phyloP scores from a whole-genome alignment of 2,329 filamentous ascomycete genomes.

The Penicillium sp. region DNA sequence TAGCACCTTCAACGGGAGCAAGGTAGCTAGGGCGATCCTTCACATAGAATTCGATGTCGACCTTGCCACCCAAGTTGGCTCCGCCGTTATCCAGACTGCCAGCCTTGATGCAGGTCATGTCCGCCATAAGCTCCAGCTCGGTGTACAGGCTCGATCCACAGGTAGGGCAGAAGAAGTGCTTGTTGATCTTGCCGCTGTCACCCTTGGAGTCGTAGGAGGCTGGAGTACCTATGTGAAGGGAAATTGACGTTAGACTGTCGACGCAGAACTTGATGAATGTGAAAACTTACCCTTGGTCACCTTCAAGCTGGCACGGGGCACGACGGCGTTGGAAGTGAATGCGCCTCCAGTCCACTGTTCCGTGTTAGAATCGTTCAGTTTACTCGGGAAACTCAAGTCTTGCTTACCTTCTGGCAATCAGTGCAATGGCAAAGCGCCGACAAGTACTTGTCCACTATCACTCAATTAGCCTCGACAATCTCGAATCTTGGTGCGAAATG shows the following conservation, averaged over 20 bases:
- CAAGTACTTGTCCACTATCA: slow-evolving; percentile 40
- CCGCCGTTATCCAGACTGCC: slow-evolving; percentile 52
- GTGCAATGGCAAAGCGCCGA: slow-evolving; percentile 54
- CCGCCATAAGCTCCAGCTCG: slow-evolving; percentile 54
- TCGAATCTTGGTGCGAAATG: not conserved
- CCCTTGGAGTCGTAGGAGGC: slow-evolving; percentile 50
- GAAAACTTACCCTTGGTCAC: slow-evolving; percentile 48
- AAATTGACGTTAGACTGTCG: not conserved
- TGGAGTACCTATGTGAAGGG: slow-evolving; percentile 40
- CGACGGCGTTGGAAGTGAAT: slow-evolving; percentile 55
- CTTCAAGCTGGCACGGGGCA: slow-evolving; percentile 48
- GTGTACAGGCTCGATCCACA: slow-evolving; percentile 55
- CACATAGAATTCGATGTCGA: slow-evolving; percentile 55
- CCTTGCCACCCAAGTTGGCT: slow-evolving; percentile 42
- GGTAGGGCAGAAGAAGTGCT: slow-evolving; percentile 55
- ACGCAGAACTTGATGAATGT: not conserved
- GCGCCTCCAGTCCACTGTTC: slow-evolving; percentile 52
- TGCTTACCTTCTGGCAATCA: slow-evolving; percentile 54
- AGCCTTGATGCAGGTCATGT: slow-evolving; percentile 51
- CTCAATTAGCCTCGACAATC: not conserved
- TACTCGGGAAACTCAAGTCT: not conserved
- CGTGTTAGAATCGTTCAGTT: not conserved
- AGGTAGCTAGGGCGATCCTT: slow-evolving; percentile 51
- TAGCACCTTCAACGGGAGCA: slow-evolving; percentile 44
- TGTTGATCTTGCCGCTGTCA: slow-evolving; percentile 54